Evolutionary conservation across 163 green algal species (phyloP), one percentile per base, ranked within the genome.

Genomic region (Scenedesmus sp.): DNA sequence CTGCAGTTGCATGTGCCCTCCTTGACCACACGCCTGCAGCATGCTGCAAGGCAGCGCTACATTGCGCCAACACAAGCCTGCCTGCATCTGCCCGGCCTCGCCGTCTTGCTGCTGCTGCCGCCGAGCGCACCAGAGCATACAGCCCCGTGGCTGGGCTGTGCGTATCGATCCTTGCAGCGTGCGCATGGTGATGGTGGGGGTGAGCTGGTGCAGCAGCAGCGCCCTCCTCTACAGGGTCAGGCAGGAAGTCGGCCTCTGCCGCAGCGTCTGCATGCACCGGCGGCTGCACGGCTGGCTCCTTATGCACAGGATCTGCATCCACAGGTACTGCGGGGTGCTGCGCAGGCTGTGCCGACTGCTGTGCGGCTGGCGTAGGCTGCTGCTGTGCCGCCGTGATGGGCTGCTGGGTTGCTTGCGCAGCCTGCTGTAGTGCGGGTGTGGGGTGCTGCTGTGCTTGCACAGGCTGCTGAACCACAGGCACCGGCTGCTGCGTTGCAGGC

Each of bases 51-150:
- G 18, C 15, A 24, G 15, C 53, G 18, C 53, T 16, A 65, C 53
- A 16, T 16, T 65, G 15, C 53, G 22, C 53, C 26, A 13, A 65
- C 51, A 61, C 51, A 61, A 24, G 20, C 59, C 6, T 35, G 59
- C 59, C 22, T 72, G 59, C 59, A 72, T 10, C 22, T n/a, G 22
- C 22, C 22, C 20, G 4, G 4, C 13, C 20, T 7, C 1, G 0
- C 24, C 20, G 2, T 24, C 22, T 22, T 72, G 59, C 59, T 72
- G 59, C 22, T 72, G 59, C 59, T 35, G 59, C 59, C 33, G 59
- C 81, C 76, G n/a, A 16, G 35, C 26, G 12, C 33, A 87, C 81
- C 81, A 87, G 51, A 33, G 81, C 26, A 22, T 87, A 87, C 15
- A 87, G 13, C 51, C 81, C 49, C 22, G 81, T 46, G 81, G 81